phyloP scores from a whole-genome alignment of 495 filamentous ascomycete species.

The Xylona heveae region DNA sequence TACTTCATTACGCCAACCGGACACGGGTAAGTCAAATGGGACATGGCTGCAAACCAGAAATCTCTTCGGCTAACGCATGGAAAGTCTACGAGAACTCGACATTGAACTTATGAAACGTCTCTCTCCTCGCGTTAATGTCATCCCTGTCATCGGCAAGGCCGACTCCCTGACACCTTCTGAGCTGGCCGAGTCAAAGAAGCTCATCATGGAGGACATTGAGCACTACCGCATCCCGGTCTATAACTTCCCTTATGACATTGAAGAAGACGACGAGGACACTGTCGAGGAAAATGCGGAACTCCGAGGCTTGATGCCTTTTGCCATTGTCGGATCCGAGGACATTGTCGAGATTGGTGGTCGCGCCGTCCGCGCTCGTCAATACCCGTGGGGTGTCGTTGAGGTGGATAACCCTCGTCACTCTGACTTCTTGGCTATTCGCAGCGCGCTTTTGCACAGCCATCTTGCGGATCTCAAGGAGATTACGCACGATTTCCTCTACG shows the following conservation, averaged over 20 bases:
- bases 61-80: slow-evolving; percentile 8
- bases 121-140: slow-evolving; percentile 94
- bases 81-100: slow-evolving; percentile 86
- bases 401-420: slow-evolving; percentile 98
- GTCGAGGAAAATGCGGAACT: slow-evolving; percentile 98
- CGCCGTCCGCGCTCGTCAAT: slow-evolving; percentile 83
- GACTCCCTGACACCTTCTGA: slow-evolving; percentile 92
- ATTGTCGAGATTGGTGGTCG: slow-evolving; percentile 81
- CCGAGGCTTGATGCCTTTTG: slow-evolving; percentile 92
- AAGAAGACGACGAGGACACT: slow-evolving; percentile 98
- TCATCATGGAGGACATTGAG: slow-evolving; percentile 99
- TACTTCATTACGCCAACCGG: slow-evolving; percentile 99
- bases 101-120: slow-evolving; percentile 99
- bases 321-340: slow-evolving; percentile 93
- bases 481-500: slow-evolving; percentile 98
- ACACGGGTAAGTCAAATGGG: slow-evolving; percentile 43
- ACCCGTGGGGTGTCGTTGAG: slow-evolving; percentile 97
- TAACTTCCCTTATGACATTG: slow-evolving; percentile 99
- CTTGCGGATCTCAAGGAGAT: slow-evolving; percentile 97
- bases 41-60: neutral
- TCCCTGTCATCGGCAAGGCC: slow-evolving; percentile 95
- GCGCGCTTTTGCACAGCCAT: slow-evolving; percentile 89
- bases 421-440: slow-evolving; percentile 93
- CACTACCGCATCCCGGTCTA: slow-evolving; percentile 99
- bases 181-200: slow-evolving; percentile 95